phyloP scores from a whole-genome alignment of 352 stramenopile species.

The Blastocystis sp. region DNA sequence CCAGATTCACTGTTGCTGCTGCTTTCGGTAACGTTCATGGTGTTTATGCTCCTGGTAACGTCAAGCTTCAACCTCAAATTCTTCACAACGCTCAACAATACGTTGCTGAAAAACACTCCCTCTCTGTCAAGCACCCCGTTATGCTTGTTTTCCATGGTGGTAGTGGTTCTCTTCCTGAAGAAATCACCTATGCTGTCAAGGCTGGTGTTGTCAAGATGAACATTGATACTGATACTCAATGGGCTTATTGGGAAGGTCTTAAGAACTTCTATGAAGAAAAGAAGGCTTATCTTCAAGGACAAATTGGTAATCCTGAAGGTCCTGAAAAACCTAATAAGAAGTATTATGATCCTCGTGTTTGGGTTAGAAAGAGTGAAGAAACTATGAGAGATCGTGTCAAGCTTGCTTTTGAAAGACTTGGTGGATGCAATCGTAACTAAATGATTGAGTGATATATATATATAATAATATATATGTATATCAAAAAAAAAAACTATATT shows the following conservation, averaged over 20 bases:
- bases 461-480: no score
- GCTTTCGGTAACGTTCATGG: constrained; percentile 87
- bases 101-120: constrained; percentile 52
- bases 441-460: no score
- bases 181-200: constrained; percentile 82
- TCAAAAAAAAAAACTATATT: no score
- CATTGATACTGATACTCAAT: constrained; percentile 97
- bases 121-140: constrained; percentile 72
- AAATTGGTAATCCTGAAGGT: constrained; percentile 90
- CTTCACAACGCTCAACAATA: constrained; percentile 78
- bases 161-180: constrained; percentile 74
- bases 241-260: constrained; percentile 91
- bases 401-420: constrained; percentile 67
- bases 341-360: constrained; percentile 92
- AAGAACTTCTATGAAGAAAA: constrained; percentile 79
- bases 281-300: constrained; percentile 82
- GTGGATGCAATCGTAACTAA: constrained; percentile 31
- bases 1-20: constrained; percentile 80
- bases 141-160: constrained; percentile 96
- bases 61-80: constrained; percentile 87
- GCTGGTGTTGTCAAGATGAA: constrained; percentile 98
- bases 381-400: constrained; percentile 70
- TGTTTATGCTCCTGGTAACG: constrained; percentile 93
- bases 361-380: constrained; percentile 83
- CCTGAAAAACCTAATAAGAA: constrained; percentile 96